These are phyloP conservation scores for Penicillium sp. DNA, from an alignment of 2,329 filamentous ascomycete species.

Conservation along the genomic window DNA sequence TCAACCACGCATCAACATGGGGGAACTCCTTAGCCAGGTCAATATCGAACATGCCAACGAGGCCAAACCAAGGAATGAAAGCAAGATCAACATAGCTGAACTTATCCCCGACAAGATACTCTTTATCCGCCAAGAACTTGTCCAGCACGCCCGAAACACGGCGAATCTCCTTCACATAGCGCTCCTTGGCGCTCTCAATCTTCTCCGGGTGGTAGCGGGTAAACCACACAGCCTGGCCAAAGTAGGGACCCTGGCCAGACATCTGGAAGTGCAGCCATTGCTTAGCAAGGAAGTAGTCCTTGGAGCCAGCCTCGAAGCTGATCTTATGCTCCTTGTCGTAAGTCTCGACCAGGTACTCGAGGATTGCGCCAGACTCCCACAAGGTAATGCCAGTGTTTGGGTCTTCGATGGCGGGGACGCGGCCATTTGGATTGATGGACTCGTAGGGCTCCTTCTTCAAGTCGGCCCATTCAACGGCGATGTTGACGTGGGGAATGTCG, in stretches of 20 bases:
- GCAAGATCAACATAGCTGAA: slow-evolving; percentile 46
- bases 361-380: slow-evolving; percentile 50
- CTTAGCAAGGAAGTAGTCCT: slow-evolving; percentile 42
- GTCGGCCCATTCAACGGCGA: slow-evolving; percentile 26
- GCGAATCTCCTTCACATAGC: slow-evolving; percentile 50
- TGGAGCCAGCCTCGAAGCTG: slow-evolving; percentile 36
- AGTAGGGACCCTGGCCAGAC: slow-evolving; percentile 54
- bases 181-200: slow-evolving; percentile 45
- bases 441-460: slow-evolving; percentile 35
- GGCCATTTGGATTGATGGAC: slow-evolving; percentile 39
- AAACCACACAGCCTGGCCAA: slow-evolving; percentile 52
- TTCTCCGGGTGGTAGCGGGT: slow-evolving; percentile 45
- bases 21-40: slow-evolving; percentile 35
- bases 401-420: slow-evolving; percentile 39
- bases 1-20: slow-evolving; percentile 33
- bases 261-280: slow-evolving; percentile 53
- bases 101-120: slow-evolving; percentile 49
- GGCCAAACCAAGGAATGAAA: slow-evolving; percentile 42
- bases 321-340: slow-evolving; percentile 48
- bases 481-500: slow-evolving; percentile 30
- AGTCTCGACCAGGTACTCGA: slow-evolving; percentile 48
- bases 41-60: slow-evolving; percentile 13
- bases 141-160: slow-evolving; percentile 51
- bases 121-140: slow-evolving; percentile 36
- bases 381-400: slow-evolving; percentile 43